phyloP scores from a whole-genome alignment of 495 filamentous ascomycete species.

The Podospora conica region DNA sequence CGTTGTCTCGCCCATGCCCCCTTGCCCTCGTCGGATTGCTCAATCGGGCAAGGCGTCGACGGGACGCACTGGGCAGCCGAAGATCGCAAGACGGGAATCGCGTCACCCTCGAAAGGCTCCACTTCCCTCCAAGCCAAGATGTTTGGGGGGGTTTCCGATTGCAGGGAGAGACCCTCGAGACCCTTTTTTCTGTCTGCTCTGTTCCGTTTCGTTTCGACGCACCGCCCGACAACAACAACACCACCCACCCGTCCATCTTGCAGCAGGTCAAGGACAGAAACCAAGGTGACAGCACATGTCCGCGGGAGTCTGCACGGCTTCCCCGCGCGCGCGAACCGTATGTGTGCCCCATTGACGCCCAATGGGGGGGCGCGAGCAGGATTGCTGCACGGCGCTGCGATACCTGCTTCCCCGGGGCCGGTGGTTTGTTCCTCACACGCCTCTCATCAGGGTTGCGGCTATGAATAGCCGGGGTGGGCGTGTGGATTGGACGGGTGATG shows the following conservation, averaged over 20 bases:
- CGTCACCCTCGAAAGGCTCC: slow-evolving; percentile 3
- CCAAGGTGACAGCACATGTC: background rate
- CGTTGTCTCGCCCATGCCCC: background rate
- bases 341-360: background rate
- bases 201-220: background rate
- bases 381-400: background rate
- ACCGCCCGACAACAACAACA: background rate
- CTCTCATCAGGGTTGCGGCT: background rate
- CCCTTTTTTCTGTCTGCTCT: background rate
- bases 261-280: background rate
- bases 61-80: slow-evolving; percentile 13
- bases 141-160: background rate
- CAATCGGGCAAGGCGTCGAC: slow-evolving; percentile 4
- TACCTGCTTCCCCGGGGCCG: background rate
- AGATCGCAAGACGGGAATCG: slow-evolving; percentile 10
- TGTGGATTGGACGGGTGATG: background rate
- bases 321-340: background rate
- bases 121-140: background rate
- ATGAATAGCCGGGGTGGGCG: background rate
- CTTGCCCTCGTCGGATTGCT: background rate
- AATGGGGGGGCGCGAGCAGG: background rate
- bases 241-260: background rate
- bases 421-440: background rate
- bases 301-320: background rate
- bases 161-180: background rate